Evolutionary conservation across 2,329 filamentous ascomycete genomes (phyloP), one percentile per base, ranked within the genome.

Genomic region (Rasamsonia emersonii): DNA sequence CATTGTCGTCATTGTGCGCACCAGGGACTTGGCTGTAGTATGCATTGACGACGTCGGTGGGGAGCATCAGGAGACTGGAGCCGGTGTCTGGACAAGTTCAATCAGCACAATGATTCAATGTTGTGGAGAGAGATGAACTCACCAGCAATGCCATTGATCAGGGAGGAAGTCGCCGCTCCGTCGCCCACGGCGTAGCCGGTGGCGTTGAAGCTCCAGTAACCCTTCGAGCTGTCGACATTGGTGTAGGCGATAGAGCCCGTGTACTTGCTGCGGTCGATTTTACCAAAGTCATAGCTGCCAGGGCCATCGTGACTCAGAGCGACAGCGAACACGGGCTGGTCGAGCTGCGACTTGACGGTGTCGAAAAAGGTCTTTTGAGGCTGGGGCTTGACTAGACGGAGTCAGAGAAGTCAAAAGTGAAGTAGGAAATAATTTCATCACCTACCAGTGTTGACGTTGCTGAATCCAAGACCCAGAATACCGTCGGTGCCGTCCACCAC

Each of bases 1-100:
- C 57, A 2, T 15, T 4, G 7, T 4, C 3, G 23, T 11, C 19
- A 23, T 32, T 32, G 10, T 13, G 43, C 0, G 78, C 64, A 3
- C 72, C 69, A 5, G 47, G 37, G 38, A 82, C 67, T 38, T 71
- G 50, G 20, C 51, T 49, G 61, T 81, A 83, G 65, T 82, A 83
- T 24, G 62, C 66, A 1, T 56, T 44, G 39, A 74, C 69, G 38
- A 78, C 62, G 18, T 51, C 43, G 33, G 65, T 50, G 15, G 74
- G 73, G 11, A 79, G 56, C 41, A 79, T 65, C 32, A 81, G 55
- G 20, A 84, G 72, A 1, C 77, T 77, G 32, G 79, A 82, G 33
- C 79, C 79, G 2, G 79, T 83, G 59, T 84, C 79, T 47, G 33
- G 52, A 9, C 20, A 23, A 7, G 7, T n/a, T 3, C 9, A 15